phyloP scores from a whole-genome alignment of 1,284 basidiomycete genomes.

The Nidula niveotomentosa region DNA sequence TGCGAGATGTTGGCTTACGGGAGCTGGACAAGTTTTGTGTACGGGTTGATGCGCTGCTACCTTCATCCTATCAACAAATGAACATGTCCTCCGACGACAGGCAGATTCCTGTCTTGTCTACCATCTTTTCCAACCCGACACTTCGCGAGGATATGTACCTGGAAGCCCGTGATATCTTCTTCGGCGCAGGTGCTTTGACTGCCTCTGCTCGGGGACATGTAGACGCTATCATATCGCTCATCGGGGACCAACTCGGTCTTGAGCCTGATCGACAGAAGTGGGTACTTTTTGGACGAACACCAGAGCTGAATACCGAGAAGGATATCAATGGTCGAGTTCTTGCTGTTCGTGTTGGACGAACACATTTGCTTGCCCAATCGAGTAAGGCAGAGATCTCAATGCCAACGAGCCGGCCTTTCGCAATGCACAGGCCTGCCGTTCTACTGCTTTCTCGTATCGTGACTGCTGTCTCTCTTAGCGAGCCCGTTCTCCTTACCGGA shows the following conservation, averaged over 20 bases:
- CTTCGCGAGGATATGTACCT: conserved; percentile 90
- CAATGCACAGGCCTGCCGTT: conserved; percentile 87
- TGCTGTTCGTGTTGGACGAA: conserved; percentile 59
- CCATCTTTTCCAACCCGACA: conserved; percentile 70
- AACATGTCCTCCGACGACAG: conserved; percentile 34
- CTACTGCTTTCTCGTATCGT: conserved; percentile 83
- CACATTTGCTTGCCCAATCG: conserved; percentile 46
- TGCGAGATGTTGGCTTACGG: conserved; percentile 71
- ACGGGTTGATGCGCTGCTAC: conserved; percentile 68
- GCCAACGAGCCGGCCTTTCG: conserved; percentile 66
- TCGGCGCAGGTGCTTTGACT: conserved; percentile 68
- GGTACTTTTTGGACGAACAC: conserved; percentile 51
- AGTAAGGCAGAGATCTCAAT: conserved; percentile 33
- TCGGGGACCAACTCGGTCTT: conserved; percentile 70
- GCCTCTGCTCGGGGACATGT: conserved; percentile 51
- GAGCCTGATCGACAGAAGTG: conserved; percentile 35
- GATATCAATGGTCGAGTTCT: conserved; percentile 59
- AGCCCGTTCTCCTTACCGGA: conserved; percentile 92
- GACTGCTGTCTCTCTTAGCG: conserved; percentile 70
- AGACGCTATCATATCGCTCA: conserved; percentile 45
- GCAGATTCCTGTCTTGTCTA: conserved; percentile 25
- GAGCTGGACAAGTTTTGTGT: conserved; percentile 90
- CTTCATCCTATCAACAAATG: conserved; percentile 45
- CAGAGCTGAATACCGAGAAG: conserved; percentile 69
- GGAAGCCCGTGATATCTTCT: conserved; percentile 92